A percentile compares a stretch with the other conserved stretches of the same genome.
Evolutionary conservation across 139 green algal genomes (phyloP).

Genomic region (Haematococcus sp.): DNA sequence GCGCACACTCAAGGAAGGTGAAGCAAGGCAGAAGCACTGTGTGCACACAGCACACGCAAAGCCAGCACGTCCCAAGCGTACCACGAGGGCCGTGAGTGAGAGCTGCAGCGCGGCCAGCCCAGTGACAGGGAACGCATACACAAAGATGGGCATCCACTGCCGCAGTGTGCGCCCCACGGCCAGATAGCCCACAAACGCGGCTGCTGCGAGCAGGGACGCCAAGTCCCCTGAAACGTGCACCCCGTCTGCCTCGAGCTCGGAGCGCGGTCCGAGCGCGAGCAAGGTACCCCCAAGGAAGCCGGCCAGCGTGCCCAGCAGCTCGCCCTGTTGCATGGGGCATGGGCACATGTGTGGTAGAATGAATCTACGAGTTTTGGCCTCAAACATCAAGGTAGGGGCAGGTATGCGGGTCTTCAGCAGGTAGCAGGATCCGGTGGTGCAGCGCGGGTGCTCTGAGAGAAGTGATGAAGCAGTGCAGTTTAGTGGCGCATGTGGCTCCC

Average conservation of each 20-base stretch:
- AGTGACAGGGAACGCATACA: conserved; percentile 74
- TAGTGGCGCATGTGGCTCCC: too few species aligned
- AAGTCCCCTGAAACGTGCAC: conserved; percentile 61
- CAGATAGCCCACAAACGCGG: conserved; percentile 50
- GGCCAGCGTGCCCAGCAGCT: conserved; percentile 38
- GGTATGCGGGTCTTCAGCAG: too few species aligned
- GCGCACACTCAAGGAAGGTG: too few species aligned
- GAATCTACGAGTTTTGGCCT: too few species aligned
- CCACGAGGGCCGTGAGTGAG: conserved; percentile 19
- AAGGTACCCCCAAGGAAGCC: conserved; percentile 25
- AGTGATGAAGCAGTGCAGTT: too few species aligned
- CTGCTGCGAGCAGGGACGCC: conserved; percentile 47
- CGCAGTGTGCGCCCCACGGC: conserved; percentile 22
- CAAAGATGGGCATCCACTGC: conserved; percentile 73
- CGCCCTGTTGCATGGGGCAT: not conserved
- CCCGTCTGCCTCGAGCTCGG: not conserved
- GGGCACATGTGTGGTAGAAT: too few species aligned
- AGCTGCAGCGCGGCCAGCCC: conserved; percentile 18
- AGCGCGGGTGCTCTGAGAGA: too few species aligned
- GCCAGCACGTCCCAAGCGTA: conserved; percentile 3
- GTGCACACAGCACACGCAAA: too few species aligned
- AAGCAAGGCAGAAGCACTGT: too few species aligned
- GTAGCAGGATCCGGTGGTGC: too few species aligned
- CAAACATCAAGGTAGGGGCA: too few species aligned
- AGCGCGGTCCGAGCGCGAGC: not conserved